A percentile compares a stretch with the other conserved stretches of the same genome.
Conservation (phyloP, 2,329 filamentous ascomycete genomes). For the Phialocephala subalpina region DNA sequence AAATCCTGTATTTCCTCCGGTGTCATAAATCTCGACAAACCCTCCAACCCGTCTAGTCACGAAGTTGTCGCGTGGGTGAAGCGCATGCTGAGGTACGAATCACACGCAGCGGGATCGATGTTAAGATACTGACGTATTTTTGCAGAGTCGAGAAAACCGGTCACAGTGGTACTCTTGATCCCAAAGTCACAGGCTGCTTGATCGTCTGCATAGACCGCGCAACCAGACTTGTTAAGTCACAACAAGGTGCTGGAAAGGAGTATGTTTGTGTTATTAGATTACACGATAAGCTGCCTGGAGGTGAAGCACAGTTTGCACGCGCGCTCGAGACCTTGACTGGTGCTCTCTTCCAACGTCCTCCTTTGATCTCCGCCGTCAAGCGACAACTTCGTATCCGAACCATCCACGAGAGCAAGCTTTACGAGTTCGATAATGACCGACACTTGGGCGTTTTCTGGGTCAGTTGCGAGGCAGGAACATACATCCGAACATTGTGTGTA, state of each 20-base stretch:
- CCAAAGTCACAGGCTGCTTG: constrained; percentile 95
- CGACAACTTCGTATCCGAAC: constrained; percentile 97
- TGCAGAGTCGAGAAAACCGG: constrained; percentile 92
- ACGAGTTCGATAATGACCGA: constrained; percentile 98
- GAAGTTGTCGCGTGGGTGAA: constrained; percentile 99
- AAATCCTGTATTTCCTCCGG: constrained; percentile 97
- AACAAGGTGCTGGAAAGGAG: constrained; percentile 99
- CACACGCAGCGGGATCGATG: constrained; percentile 1
- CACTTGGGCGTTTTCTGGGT: constrained; percentile 99
- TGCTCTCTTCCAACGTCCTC: constrained; percentile 95
- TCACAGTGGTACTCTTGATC: constrained; percentile 97
- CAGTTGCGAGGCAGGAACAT: constrained; percentile 97
- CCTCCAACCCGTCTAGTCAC: constrained; percentile 96
- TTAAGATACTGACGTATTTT: constrained; percentile 31
- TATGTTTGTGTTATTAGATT: constrained; percentile 96
- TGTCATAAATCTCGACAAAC: constrained; percentile 98
- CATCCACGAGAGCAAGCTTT: constrained; percentile 95
- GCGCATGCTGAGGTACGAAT: constrained; percentile 83
- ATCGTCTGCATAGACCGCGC: constrained; percentile 97
- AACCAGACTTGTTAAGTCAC: constrained; percentile 96
- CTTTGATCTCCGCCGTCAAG: constrained; percentile 98
- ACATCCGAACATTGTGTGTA: constrained; percentile 97
- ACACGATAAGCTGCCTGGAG: constrained; percentile 93
- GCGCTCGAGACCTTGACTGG: constrained; percentile 96
- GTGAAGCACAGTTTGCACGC: constrained; percentile 89